Percentiles rank a stretch among this genome's conserved stretches.
Conservation (phyloP, 208 protist genomes). For the Acanthamoeba royreba region DNA sequence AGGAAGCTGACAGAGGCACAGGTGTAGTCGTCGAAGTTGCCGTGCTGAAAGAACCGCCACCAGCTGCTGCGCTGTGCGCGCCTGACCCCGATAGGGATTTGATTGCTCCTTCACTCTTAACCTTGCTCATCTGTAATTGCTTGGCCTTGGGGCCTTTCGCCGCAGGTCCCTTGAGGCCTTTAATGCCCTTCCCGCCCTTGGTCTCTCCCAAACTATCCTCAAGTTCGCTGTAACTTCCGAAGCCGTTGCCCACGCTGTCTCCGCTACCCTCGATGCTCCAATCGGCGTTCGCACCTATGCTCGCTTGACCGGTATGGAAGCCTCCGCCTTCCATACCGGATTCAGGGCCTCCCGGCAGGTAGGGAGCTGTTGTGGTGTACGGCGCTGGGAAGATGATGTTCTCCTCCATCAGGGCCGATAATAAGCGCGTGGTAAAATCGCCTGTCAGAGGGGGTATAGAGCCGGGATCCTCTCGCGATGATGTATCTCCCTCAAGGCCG, state of each 20-base stretch:
- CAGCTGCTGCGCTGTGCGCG: background rate
- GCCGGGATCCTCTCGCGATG: background rate
- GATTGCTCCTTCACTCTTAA: background rate
- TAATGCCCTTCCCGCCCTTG: background rate
- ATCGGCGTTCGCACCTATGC: background rate
- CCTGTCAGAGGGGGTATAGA: background rate
- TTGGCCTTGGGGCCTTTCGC: background rate
- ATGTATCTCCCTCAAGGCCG: background rate
- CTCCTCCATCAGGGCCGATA: slow-evolving; percentile 9
- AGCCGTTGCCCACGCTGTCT: background rate
- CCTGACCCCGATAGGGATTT: background rate
- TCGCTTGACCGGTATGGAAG: background rate
- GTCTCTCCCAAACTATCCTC: background rate
- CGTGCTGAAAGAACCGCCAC: background rate
- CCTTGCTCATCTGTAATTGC: background rate
- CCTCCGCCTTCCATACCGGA: background rate
- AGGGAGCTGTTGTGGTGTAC: background rate
- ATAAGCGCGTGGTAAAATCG: background rate
- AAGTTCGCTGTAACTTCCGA: background rate
- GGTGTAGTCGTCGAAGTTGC: background rate
- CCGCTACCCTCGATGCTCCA: too few relatives aligned
- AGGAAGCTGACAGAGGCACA: background rate
- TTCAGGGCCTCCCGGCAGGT: background rate
- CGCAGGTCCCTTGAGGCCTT: background rate
- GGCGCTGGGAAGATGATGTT: slow-evolving; percentile 28